Base-by-base conservation (phyloP, 2,329 filamentous ascomycete genomes). In the Fusarium pilosicola region DNA sequence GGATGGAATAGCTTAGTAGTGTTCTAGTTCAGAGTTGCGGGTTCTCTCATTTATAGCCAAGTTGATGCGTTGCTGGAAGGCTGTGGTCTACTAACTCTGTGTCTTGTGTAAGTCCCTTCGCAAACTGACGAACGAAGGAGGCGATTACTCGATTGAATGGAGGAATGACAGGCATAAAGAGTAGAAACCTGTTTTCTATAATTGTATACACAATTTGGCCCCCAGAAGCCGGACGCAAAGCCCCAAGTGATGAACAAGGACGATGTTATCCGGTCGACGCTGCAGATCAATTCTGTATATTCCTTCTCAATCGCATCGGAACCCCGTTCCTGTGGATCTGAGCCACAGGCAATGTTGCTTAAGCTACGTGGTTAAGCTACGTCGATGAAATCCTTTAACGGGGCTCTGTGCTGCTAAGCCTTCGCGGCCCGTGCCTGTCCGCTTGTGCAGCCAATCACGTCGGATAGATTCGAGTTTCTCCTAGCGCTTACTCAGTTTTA, bases 311-410 rank as follows among this genome's bases (percentile, higher is more conserved):
- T 2, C 17, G 24, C 17, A 20, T 26, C 18, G 24, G 17, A 4
- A 45, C 26, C 44, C 24, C 24, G 17, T 14, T 6, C 24, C 3
- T 7, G 24, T 14, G 17, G 8, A 6, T 0, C 24, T 0, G 1
- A 45, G 24, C 24, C 24, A 26, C 18, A 10, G 5, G 17, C 2
- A 45, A 26, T 7, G 12, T 20, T 26, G 17, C 20, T 9, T 13
- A 26, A 26, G 1, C 44, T 26, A 45, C 12, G 24, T 45, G 26
- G 12, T 45, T 45, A 45, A 14, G 12, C 44, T 20, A 20, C 8
- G 24, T 45, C 24, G 24, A 45, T 26, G 17, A 45, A 26, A 26
- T 26, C 44, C 24, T 26, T 45, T 26, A 14, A 26, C 20, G 24
- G 44, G 44, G 44, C 24, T 45, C 24, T 4, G 0, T 45, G 7